These are phyloP conservation scores for Strobilomyces dryophilus DNA, from an alignment of 768 basidiomycete genomes.

Conservation along the genomic window DNA sequence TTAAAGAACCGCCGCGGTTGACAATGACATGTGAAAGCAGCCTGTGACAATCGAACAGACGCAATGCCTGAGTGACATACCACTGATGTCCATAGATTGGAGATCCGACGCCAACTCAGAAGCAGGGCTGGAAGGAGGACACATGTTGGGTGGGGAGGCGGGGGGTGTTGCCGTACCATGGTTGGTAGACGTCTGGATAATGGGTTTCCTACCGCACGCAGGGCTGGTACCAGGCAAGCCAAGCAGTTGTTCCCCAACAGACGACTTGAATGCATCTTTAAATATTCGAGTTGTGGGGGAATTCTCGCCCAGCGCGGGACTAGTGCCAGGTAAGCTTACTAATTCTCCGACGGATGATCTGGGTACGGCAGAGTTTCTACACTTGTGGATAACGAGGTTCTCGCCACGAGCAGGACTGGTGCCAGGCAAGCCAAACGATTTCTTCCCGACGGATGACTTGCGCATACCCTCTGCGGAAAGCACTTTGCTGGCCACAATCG, in stretches of 20 bases:
- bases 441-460: conserved; percentile 4
- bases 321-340: conserved; percentile 10
- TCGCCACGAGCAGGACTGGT: conserved; percentile 10
- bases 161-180: conserved; percentile 1
- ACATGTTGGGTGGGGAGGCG: background rate
- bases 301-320: conserved; percentile 3
- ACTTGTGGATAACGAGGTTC: background rate
- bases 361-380: background rate
- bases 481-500: background rate
- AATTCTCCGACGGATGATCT: conserved; percentile 2
- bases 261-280: conserved; percentile 2
- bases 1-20: background rate
- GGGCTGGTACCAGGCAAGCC: conserved; percentile 17
- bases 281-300: background rate
- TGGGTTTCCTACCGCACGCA: background rate
- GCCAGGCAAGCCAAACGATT: conserved; percentile 2
- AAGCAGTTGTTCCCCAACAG: background rate
- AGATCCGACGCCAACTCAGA: conserved; percentile 19
- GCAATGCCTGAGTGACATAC: conserved; percentile 18
- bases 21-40: background rate
- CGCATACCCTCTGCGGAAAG: background rate
- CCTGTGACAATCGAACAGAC: background rate
- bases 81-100: conserved; percentile 22
- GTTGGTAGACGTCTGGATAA: background rate
- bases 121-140: conserved; percentile 15